Evolutionary conservation across 768 basidiomycete species (phyloP).

Genomic region (Mycena amicta): DNA sequence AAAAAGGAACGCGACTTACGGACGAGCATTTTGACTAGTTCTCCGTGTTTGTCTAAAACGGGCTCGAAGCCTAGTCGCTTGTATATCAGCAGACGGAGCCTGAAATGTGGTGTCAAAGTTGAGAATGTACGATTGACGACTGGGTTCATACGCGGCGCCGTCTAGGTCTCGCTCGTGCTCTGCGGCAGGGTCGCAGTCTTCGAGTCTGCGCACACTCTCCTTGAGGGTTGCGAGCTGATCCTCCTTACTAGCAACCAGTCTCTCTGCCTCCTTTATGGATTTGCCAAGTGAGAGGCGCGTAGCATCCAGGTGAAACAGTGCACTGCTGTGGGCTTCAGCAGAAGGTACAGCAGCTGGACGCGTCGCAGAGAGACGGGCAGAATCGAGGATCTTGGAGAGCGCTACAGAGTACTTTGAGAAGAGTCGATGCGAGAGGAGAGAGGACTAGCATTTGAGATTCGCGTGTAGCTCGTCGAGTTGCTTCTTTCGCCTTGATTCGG

Average conservation of each 20-base stretch:
- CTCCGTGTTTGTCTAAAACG: constrained; percentile 54
- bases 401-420: constrained; percentile 41
- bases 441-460: constrained; percentile 58
- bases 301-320: constrained; percentile 66
- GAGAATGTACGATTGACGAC: background rate
- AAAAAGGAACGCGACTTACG: constrained; percentile 45
- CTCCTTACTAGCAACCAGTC: constrained; percentile 64
- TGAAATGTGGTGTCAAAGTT: constrained; percentile 29
- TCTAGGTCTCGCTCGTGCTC: constrained; percentile 74
- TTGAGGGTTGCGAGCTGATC: constrained; percentile 70
- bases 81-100: constrained; percentile 68
- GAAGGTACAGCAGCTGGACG: constrained; percentile 73
- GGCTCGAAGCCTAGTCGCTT: constrained; percentile 76
- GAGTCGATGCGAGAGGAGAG: background rate
- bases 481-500: constrained; percentile 60
- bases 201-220: constrained; percentile 60
- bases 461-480: constrained; percentile 69
- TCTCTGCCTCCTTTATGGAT: constrained; percentile 73
- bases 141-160: constrained; percentile 59
- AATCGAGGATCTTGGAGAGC: constrained; percentile 63
- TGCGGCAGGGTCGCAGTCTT: constrained; percentile 69
- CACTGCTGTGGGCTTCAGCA: constrained; percentile 58
- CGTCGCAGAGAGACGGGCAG: constrained; percentile 69
- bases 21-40: constrained; percentile 63
- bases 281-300: constrained; percentile 69